Percentiles rank a stretch among this genome's conserved stretches.
Conservation (phyloP, 1,284 basidiomycete genomes). For the Pascua sp. region DNA sequence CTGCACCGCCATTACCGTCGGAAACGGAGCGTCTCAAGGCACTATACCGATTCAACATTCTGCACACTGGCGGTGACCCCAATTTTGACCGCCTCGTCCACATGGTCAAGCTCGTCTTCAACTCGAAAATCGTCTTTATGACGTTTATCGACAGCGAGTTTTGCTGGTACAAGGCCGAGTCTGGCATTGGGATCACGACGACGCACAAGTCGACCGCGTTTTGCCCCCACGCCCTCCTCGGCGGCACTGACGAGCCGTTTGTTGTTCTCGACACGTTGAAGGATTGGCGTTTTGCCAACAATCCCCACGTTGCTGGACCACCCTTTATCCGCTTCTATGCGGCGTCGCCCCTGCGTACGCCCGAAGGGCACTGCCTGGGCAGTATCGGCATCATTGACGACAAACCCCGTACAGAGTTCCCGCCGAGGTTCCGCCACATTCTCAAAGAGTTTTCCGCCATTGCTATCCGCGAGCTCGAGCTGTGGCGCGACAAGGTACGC, state of each 20-base stretch:
- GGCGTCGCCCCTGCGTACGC: conserved; percentile 80
- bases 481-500: conserved; percentile 83
- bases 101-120: conserved; percentile 88
- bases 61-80: conserved; percentile 74
- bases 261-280: conserved; percentile 72
- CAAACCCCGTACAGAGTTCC: conserved; percentile 75
- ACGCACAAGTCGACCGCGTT: conserved; percentile 7
- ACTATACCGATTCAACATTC: conserved; percentile 76
- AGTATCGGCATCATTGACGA: conserved; percentile 84
- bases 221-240: conserved; percentile 14
- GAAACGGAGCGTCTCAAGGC: conserved; percentile 75
- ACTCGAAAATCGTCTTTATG: conserved; percentile 74
- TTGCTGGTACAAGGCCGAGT: conserved; percentile 83
- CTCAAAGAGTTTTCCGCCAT: conserved; percentile 90
- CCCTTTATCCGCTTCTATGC: conserved; percentile 85
- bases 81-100: conserved; percentile 90
- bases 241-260: conserved; percentile 81
- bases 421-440: conserved; percentile 81
- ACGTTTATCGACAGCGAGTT: conserved; percentile 75
- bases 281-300: conserved; percentile 76
- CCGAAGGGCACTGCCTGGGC: conserved; percentile 87
- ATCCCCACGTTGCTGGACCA: conserved; percentile 69
- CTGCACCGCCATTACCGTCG: conserved; percentile 73
- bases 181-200: conserved; percentile 56
- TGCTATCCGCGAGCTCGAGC: conserved; percentile 92